A percentile compares a stretch with the other conserved stretches of the same genome.
Conservation (phyloP, 2,329 filamentous ascomycete genomes). For the Didymella segeticola region DNA sequence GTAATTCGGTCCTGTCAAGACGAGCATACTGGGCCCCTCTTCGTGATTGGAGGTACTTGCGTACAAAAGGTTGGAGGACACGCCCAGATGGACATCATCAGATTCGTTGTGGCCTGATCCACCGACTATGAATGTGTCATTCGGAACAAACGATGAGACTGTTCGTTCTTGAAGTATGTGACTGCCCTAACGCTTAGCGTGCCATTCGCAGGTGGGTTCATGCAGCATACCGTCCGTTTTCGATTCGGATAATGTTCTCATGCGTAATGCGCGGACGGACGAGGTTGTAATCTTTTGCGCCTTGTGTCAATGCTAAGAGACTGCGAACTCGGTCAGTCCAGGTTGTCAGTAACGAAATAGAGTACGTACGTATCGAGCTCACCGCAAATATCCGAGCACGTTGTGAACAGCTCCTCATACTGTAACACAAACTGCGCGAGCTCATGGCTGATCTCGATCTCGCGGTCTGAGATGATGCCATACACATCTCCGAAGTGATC, state of each 20-base stretch:
- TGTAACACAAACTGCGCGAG: constrained; percentile 75
- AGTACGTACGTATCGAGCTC: constrained; percentile 72
- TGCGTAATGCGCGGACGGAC: constrained; percentile 71
- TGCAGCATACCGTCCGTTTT: constrained; percentile 69
- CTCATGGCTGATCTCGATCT: constrained; percentile 85
- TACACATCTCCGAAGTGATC: constrained; percentile 83
- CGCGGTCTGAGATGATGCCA: constrained; percentile 83
- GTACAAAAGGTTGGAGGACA: background rate
- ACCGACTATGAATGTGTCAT: constrained; percentile 74
- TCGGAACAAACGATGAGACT: constrained; percentile 81
- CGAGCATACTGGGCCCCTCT: constrained; percentile 68
- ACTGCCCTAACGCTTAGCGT: constrained; percentile 38
- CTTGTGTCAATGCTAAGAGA: constrained; percentile 78
- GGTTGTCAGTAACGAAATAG: background rate
- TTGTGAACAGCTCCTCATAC: constrained; percentile 69
- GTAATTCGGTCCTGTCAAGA: constrained; percentile 93
- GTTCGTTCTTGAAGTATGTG: constrained; percentile 88
- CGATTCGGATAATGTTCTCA: constrained; percentile 74
- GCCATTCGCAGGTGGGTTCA: background rate
- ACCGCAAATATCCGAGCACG: constrained; percentile 80
- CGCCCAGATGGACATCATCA: background rate
- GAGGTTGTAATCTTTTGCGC: constrained; percentile 77
- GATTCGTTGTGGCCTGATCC: constrained; percentile 50
- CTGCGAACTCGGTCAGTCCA: constrained; percentile 52
- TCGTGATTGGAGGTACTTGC: background rate